Conservation (phyloP, 179 eudicot species). For the Silene vulgaris region DNA sequence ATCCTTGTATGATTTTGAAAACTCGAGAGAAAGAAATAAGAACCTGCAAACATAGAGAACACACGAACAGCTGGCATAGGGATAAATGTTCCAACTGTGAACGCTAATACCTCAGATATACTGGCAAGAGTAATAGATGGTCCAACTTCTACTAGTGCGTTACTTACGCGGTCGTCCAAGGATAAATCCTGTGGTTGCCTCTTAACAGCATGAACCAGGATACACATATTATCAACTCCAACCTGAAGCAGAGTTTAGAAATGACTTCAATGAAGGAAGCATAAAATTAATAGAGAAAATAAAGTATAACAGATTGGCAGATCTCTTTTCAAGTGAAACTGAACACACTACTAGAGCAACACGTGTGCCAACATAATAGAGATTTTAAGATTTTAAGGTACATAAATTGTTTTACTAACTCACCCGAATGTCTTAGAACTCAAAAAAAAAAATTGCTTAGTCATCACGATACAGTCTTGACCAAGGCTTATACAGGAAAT, state of each 20-base stretch:
- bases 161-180: slow-evolving; percentile 80
- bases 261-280: not conserved
- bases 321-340: not conserved
- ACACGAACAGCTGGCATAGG: slow-evolving; percentile 99
- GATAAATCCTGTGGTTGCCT: slow-evolving; percentile 79
- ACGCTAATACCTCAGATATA: slow-evolving; percentile 90
- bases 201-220: slow-evolving; percentile 90
- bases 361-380: not conserved
- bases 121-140: slow-evolving; percentile 97
- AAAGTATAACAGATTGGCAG: not conserved
- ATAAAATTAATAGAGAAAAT: not conserved
- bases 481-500: not conserved
- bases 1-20: not conserved
- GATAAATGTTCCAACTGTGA: slow-evolving; percentile 96
- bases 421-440: too few species aligned
- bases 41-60: slow-evolving; percentile 99
- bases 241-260: slow-evolving; percentile 46
- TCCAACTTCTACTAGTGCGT: slow-evolving; percentile 97
- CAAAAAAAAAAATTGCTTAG: too few species aligned
- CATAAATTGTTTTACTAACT: not conserved
- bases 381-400: not conserved
- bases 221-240: slow-evolving; percentile 99
- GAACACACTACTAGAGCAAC: not conserved
- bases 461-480: not conserved
- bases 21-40: slow-evolving; percentile 17